phyloP scores from a whole-genome alignment of 1,139 yeast species.

The Magnusiomyces tetraspermus region DNA sequence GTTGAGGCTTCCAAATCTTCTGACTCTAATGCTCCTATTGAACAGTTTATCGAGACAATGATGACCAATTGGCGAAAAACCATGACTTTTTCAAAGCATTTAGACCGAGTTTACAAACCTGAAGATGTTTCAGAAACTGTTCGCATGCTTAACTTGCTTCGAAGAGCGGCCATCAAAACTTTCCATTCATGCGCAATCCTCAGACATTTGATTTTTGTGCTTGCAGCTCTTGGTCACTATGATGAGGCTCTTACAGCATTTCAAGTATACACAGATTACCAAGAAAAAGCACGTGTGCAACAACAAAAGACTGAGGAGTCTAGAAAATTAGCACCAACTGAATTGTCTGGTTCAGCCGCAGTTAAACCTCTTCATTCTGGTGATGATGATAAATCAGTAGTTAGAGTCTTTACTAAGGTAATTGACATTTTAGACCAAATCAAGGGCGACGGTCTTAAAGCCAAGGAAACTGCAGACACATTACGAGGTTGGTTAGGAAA shows the following conservation, averaged over 20 bases:
- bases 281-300: constrained; percentile 31
- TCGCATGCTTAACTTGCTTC: constrained; percentile 25
- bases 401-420: constrained; percentile 23
- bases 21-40: constrained; percentile 31
- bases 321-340: background rate
- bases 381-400: constrained; percentile 26
- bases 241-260: constrained; percentile 37
- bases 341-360: background rate
- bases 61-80: constrained; percentile 28
- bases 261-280: constrained; percentile 37
- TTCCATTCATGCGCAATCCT: constrained; percentile 41
- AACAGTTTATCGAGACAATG: constrained; percentile 27
- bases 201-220: constrained; percentile 33
- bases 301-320: constrained; percentile 22
- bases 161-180: constrained; percentile 36
- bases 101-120: constrained; percentile 19
- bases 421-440: constrained; percentile 18
- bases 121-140: constrained; percentile 17
- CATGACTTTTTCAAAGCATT: constrained; percentile 17
- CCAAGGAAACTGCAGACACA: constrained; percentile 23
- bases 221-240: constrained; percentile 25
- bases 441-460: constrained; percentile 17
- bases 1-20: constrained; percentile 40
- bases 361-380: constrained; percentile 9
- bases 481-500: constrained; percentile 22